These are phyloP conservation scores for Elongisporangium undulatum DNA, from an alignment of 352 stramenopile genomes.

Conservation along the genomic window DNA sequence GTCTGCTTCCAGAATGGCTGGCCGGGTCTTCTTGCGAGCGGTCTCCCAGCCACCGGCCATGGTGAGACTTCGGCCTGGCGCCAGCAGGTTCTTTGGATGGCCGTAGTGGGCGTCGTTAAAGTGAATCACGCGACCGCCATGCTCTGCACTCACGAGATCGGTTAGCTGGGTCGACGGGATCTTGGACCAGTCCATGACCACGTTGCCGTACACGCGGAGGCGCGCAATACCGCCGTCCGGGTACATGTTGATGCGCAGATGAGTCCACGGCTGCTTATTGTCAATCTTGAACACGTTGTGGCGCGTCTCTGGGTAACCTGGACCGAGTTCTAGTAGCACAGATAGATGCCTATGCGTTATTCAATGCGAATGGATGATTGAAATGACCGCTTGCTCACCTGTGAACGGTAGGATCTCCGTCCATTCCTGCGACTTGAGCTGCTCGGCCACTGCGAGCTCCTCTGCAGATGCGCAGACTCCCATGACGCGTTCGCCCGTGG, in stretches of 20 bases:
- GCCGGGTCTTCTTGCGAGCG: conserved; percentile 85
- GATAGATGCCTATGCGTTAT: neutral
- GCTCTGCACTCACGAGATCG: conserved; percentile 81
- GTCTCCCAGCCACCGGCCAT: conserved; percentile 96
- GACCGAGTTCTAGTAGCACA: conserved; percentile 23
- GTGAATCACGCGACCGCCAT: conserved; percentile 82
- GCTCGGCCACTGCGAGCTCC: conserved; percentile 36
- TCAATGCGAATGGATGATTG: neutral
- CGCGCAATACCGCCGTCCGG: conserved; percentile 91
- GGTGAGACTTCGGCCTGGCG: conserved; percentile 76
- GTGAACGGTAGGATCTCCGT: conserved; percentile 58
- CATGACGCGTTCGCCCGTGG: conserved; percentile 41
- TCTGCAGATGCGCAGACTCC: conserved; percentile 36
- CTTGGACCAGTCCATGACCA: conserved; percentile 58
- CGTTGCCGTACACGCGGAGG: conserved; percentile 77
- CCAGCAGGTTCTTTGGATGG: conserved; percentile 91
- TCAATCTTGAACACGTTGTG: conserved; percentile 79
- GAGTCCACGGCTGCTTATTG: conserved; percentile 60
- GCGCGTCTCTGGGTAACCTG: conserved; percentile 85
- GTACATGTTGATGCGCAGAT: conserved; percentile 92
- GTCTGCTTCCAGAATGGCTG: conserved; percentile 58
- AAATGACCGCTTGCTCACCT: conserved; percentile 2
- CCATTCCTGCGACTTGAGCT: conserved; percentile 53
- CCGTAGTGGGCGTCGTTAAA: conserved; percentile 96
- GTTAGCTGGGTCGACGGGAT: conserved; percentile 47